Percentiles rank a stretch among this genome's conserved stretches.
phyloP scores from a whole-genome alignment of 2,329 filamentous ascomycete species.

The Fusarium phyllophilum region DNA sequence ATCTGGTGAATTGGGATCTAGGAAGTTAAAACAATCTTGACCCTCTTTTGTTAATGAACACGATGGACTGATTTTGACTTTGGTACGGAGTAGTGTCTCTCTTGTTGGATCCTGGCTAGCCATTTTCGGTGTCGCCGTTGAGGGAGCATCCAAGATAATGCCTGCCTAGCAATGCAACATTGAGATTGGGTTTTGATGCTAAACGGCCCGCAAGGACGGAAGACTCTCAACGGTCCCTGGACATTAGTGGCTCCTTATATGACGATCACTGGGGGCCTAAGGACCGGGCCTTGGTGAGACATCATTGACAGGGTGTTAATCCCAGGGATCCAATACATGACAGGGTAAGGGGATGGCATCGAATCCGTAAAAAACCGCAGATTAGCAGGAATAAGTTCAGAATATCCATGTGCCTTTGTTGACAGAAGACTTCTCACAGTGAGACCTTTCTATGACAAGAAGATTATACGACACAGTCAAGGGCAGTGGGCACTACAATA shows the following conservation, averaged over 20 bases:
- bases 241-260: background rate
- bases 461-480: background rate
- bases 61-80: background rate
- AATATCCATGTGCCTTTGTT: too few species aligned
- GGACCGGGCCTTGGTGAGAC: background rate
- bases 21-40: background rate
- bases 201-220: background rate
- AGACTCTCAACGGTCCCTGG: background rate
- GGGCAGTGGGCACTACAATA: too few species aligned
- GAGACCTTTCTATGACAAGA: background rate
- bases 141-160: background rate
- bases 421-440: background rate
- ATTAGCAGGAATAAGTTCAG: background rate
- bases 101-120: background rate
- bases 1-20: background rate
- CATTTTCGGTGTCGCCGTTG: background rate
- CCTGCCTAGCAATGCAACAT: background rate
- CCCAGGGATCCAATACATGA: background rate
- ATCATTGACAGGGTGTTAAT: background rate
- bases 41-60: background rate
- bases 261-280: background rate
- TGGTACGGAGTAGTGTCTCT: background rate
- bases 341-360: background rate
- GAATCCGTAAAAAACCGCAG: background rate
- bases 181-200: conserved; percentile 2